Base-by-base conservation (phyloP, 2,329 filamentous ascomycete genomes). In the Nothophaeocryptopus gaeumannii region DNA sequence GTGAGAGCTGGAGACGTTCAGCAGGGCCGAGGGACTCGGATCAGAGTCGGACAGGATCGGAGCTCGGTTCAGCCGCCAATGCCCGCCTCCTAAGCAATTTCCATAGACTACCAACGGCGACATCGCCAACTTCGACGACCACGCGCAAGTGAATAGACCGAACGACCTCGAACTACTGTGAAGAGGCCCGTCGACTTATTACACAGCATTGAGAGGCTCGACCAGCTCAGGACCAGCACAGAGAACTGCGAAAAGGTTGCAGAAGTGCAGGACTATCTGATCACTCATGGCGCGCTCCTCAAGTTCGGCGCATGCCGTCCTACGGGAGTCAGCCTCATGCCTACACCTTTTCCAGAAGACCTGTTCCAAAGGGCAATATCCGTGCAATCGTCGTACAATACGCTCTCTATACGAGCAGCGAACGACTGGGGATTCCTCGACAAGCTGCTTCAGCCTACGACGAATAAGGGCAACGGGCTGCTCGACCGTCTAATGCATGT, bases 311-410 rank as follows among this genome's bases (percentile, higher is more conserved):
- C 49, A 9, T 56, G 5, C 58, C 66, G 3, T 16, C 64, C 69
- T 2, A 55, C 73, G 9, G 66, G 66, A 5, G 66, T 68, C 15
- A 63, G 61, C 36, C 49, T 72, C 11, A 64, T 67, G 16, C 71
- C 71, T 1, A 67, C 69, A 0, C 50, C 58, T 1, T 72, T 72
- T 44, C 70, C 68, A 3, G 56, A 56, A 15, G 36, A 45, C 2
- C 55, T 53, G 2, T 74, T 72, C 46, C 41, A 69, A 11, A 54
- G 67, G 78, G 70, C 78, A 76, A 16, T 72, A 78, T 50, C 78
- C 71, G 58, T 86, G 71, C 67, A 85, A 80, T 68, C 78, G 72
- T 66, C 82, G 78, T 73, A 77, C 77, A 60, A 79, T 74, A 61
- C 82, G 77, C 63, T 74, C 2, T 74, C 74, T 44, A 59, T 68